Conservation (phyloP, 2,329 filamentous ascomycete species). For the Didymella keratinophila region DNA sequence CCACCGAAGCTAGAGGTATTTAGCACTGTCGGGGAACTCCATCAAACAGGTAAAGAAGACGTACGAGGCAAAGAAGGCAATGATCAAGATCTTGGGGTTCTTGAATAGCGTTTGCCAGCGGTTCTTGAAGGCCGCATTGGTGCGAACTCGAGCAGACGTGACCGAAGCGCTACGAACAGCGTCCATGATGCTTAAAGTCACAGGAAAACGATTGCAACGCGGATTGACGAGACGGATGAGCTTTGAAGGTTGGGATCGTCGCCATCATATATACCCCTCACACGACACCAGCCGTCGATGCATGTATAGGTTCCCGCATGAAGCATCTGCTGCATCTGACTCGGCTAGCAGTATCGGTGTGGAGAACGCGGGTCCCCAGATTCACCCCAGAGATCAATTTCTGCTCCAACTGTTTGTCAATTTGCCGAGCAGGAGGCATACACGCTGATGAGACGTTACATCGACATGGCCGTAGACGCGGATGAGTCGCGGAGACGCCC, state of each 20-base stretch:
- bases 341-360: conserved; percentile 4
- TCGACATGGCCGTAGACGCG: conserved; percentile 7
- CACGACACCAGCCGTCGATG: not conserved
- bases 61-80: conserved; percentile 45
- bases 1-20: conserved; percentile 55
- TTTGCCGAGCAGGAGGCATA: conserved; percentile 11
- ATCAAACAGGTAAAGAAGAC: not conserved
- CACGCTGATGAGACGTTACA: conserved; percentile 13
- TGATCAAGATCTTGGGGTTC: conserved; percentile 41
- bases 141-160: conserved; percentile 35
- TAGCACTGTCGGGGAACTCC: not conserved
- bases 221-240: conserved; percentile 8
- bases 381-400: conserved; percentile 17
- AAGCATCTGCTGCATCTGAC: conserved; percentile 9
- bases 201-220: not conserved
- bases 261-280: conserved; percentile 15
- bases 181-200: conserved; percentile 29
- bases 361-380: conserved; percentile 24
- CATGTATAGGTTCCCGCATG: conserved; percentile 4
- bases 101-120: conserved; percentile 37
- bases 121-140: conserved; percentile 38
- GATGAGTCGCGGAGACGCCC: conserved; percentile 13
- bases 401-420: conserved; percentile 18
- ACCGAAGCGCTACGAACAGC: conserved; percentile 35
- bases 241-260: conserved; percentile 9